Base-by-base conservation (phyloP, 768 basidiomycete genomes). In the Boletellus emodensis region DNA sequence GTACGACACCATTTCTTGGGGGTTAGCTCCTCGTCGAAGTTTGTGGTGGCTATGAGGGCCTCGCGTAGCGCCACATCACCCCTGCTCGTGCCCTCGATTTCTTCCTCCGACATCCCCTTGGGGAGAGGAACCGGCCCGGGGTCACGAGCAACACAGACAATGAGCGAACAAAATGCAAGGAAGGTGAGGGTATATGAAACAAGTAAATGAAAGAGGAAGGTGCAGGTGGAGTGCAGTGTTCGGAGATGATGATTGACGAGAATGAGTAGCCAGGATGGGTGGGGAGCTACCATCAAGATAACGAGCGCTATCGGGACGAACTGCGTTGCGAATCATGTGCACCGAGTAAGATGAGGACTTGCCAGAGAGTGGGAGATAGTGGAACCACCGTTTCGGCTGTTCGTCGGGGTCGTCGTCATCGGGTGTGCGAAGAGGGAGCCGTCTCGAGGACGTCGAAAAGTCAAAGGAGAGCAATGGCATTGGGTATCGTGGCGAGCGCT, bases 1-100 rank as follows among this genome's bases (percentile, higher is more conserved):
- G 82, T 83, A 46, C 82, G 77, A 64, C 89, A 91, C 86, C 87
- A 91, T 54, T 73, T 82, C 18, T 77, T 79, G 1, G 83, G 82
- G 5, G 71, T 71, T 48, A 75, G 70, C 44, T 83, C 82, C 30
- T 76, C 72, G 45, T 86, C 83, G 33, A 77, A 72, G 53, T 79
- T 56, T 6, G 62, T 59, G 8, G 71, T 63, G 30, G 68, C 65
- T 69, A 85, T 77, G 36, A 91, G 71, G 12, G 85, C 85, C 53
- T 88, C 83, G 12, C 68, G 72, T 39, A 88, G 61, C 30, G 73
- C 77, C 44, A 83, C 67, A 46, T 77, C 75, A 32, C 71, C 75
- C 14, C 63, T 63, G 24, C 61, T 67, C 13, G 57, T 61, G 17
- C 66, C 61, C 15, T 55, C 71, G n/a, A 64, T 56, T 32, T 48